phyloP scores from a whole-genome alignment of 768 basidiomycete genomes.

The Mycena vulgaris region DNA sequence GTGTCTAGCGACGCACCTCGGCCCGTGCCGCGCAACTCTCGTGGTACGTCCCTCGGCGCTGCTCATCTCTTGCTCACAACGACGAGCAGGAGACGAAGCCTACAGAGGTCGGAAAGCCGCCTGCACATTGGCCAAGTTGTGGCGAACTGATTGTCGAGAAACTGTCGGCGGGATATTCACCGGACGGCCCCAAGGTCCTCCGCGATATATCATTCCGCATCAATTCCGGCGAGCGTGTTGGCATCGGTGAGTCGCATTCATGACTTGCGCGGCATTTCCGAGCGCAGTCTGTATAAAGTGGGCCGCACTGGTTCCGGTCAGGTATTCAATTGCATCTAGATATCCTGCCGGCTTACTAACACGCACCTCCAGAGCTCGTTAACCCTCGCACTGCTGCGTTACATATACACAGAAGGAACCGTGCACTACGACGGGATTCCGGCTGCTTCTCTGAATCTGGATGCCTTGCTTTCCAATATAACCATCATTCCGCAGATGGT shows the following conservation, averaged over 20 bases:
- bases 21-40: too few species aligned
- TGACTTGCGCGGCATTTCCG: not conserved
- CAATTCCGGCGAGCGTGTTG: constrained; percentile 69
- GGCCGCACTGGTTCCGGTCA: constrained; percentile 48
- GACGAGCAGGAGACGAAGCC: constrained; percentile 59
- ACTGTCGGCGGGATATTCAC: constrained; percentile 71
- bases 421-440: constrained; percentile 68
- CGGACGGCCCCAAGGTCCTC: constrained; percentile 66
- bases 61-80: too few species aligned
- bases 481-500: constrained; percentile 70
- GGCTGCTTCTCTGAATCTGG: constrained; percentile 64
- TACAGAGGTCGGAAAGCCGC: constrained; percentile 61
- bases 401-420: constrained; percentile 66
- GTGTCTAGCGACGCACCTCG: too few species aligned
- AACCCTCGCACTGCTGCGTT: constrained; percentile 66
- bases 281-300: constrained; percentile 2
- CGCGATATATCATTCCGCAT: constrained; percentile 68
- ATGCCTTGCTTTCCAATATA: constrained; percentile 67
- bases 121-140: constrained; percentile 65
- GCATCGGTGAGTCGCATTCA: constrained; percentile 37
- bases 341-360: not conserved
- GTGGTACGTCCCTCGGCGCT: too few species aligned
- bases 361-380: constrained; percentile 43
- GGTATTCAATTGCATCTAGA: constrained; percentile 46
- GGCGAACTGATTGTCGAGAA: constrained; percentile 38